A percentile compares a stretch with the other conserved stretches of the same genome.
These are phyloP conservation scores for Beauveria pseudobassiana DNA, from an alignment of 2,329 filamentous ascomycete genomes.

Conservation along the genomic window DNA sequence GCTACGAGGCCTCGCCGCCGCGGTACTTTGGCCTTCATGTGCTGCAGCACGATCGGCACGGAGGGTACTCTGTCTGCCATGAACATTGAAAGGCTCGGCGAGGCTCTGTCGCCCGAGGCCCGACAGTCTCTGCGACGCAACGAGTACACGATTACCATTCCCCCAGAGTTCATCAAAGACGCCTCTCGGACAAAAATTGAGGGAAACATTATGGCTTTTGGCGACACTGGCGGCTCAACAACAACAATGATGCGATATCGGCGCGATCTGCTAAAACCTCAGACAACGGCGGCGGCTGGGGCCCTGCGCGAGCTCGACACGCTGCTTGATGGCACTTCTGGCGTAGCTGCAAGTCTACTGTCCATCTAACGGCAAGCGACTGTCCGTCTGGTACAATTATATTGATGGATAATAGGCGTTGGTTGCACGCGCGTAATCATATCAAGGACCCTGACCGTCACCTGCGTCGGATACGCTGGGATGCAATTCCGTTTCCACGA, in stretches of 20 bases:
- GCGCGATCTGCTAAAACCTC: constrained; percentile 23
- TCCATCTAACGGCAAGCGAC: constrained; percentile 21
- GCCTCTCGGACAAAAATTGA: neutral
- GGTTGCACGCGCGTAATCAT: constrained; percentile 26
- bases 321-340: constrained; percentile 12
- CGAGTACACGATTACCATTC: constrained; percentile 26
- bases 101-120: constrained; percentile 20
- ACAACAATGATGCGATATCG: constrained; percentile 23
- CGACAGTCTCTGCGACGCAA: constrained; percentile 14
- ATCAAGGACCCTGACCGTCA: constrained; percentile 28
- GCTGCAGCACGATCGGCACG: constrained; percentile 30
- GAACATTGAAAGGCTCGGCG: constrained; percentile 20
- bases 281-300: constrained; percentile 16
- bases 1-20: constrained; percentile 30
- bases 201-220: constrained; percentile 16
- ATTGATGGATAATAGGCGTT: constrained; percentile 24
- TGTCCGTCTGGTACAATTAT: constrained; percentile 23
- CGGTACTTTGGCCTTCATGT: constrained; percentile 35
- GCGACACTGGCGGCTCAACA: neutral
- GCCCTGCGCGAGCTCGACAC: constrained; percentile 22
- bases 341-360: constrained; percentile 5
- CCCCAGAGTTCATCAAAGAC: constrained; percentile 28
- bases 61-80: constrained; percentile 34
- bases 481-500: constrained; percentile 21
- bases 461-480: constrained; percentile 28